Evolutionary conservation across 495 filamentous ascomycete genomes (phyloP).

Genomic region (Aspergillus ellipticus): DNA sequence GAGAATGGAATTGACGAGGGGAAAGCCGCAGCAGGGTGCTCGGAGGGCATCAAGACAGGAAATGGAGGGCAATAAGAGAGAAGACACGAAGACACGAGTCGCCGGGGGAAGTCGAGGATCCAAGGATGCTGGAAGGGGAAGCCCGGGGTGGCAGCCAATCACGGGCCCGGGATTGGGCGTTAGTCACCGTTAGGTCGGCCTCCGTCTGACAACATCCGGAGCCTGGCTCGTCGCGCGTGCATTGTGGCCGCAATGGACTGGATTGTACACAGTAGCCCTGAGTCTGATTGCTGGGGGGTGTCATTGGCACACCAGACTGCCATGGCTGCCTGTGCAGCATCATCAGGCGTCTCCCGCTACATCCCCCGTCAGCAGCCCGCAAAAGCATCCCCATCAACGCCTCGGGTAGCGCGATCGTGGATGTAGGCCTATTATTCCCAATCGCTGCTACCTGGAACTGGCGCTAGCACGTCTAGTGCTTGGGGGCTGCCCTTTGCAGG

Average conservation of each 20-base stretch:
- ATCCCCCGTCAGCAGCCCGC: background rate
- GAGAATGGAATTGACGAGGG: background rate
- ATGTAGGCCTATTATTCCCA: background rate
- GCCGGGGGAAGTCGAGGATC: background rate
- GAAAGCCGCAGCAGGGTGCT: background rate
- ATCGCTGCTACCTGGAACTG: background rate
- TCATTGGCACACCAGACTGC: background rate
- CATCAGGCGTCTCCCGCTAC: too few species aligned
- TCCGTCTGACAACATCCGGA: background rate
- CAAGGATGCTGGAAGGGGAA: background rate
- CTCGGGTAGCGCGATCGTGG: background rate
- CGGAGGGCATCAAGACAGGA: background rate
- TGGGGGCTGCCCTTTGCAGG: too few species aligned
- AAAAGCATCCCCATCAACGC: background rate
- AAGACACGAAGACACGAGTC: background rate
- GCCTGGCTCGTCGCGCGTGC: background rate
- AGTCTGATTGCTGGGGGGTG: background rate
- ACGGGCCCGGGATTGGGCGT: background rate
- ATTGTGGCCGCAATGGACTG: background rate
- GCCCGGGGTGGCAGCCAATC: background rate
- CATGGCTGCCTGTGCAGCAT: too few species aligned
- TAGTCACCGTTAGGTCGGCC: background rate
- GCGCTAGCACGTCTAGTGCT: too few species aligned
- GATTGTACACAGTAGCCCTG: conserved; percentile 1
- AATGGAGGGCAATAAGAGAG: background rate